phyloP scores from a whole-genome alignment of 2,329 filamentous ascomycete genomes.

The Epichloe sibirici region DNA sequence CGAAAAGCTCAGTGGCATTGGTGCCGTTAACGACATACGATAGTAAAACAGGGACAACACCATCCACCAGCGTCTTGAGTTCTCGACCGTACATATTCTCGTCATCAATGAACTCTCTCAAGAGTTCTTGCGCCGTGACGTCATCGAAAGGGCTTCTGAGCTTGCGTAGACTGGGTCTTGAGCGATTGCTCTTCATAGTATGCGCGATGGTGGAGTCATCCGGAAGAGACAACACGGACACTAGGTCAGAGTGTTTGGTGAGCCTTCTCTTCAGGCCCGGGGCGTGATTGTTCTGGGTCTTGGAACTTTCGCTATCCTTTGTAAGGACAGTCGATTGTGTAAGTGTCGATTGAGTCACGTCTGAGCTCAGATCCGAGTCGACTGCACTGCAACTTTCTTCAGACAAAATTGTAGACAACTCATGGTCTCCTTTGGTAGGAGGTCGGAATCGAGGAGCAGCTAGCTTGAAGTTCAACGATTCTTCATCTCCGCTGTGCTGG shows the following conservation, averaged over 20 bases:
- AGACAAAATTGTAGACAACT: constrained; percentile 46
- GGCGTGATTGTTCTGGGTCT: constrained; percentile 26
- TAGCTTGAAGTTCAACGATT: constrained; percentile 12
- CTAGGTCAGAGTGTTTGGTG: constrained; percentile 85
- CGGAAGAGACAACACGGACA: constrained; percentile 77
- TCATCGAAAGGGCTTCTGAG: constrained; percentile 53
- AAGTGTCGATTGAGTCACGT: constrained; percentile 34
- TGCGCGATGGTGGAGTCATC: constrained; percentile 42
- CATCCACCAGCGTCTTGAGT: constrained; percentile 83
- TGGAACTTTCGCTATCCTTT: constrained; percentile 25
- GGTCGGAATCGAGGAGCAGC: constrained; percentile 26
- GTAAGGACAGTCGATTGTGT: constrained; percentile 40
- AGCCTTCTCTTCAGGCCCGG: constrained; percentile 58
- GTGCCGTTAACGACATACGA: constrained; percentile 68
- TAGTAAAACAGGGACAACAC: constrained; percentile 84
- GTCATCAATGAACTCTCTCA: constrained; percentile 70
- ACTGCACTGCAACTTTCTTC: constrained; percentile 33
- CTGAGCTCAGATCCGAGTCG: constrained; percentile 39
- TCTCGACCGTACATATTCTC: constrained; percentile 84
- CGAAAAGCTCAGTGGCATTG: constrained; percentile 55
- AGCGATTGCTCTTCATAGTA: constrained; percentile 57
- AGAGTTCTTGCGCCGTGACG: constrained; percentile 61
- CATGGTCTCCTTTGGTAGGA: constrained; percentile 42
- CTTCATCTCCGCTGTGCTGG: background rate
- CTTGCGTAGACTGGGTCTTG: constrained; percentile 66